Evolutionary conservation across 495 filamentous ascomycete species (phyloP).

Genomic region (Xylaria acuta): DNA sequence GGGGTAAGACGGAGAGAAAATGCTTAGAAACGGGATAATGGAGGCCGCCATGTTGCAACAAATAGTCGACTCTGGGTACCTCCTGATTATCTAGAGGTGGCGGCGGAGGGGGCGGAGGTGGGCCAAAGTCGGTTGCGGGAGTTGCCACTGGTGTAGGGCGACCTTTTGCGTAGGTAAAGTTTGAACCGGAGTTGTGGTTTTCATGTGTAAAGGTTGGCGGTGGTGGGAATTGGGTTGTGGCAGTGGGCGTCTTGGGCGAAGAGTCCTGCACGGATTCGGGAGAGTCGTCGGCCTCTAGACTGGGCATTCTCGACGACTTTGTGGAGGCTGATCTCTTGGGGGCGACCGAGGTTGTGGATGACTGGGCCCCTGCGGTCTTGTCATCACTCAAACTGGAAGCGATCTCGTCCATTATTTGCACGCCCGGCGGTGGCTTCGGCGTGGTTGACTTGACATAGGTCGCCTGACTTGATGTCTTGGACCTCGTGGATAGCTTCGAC

Average conservation of each 20-base stretch:
- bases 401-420: constrained; percentile 28
- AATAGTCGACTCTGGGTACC: constrained; percentile 82
- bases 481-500: constrained; percentile 55
- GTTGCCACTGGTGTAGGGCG: constrained; percentile 47
- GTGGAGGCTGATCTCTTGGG: constrained; percentile 60
- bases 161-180: constrained; percentile 36
- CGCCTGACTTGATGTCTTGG: constrained; percentile 54
- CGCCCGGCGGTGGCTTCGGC: constrained; percentile 32
- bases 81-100: constrained; percentile 68
- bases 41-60: constrained; percentile 85
- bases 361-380: constrained; percentile 34
- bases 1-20: constrained; percentile 63
- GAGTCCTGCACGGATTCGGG: constrained; percentile 58
- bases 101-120: constrained; percentile 79
- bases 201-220: constrained; percentile 42
- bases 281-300: constrained; percentile 49
- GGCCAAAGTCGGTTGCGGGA: constrained; percentile 52
- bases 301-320: constrained; percentile 44
- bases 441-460: constrained; percentile 44
- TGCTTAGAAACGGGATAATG: constrained; percentile 67
- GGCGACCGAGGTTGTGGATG: constrained; percentile 66
- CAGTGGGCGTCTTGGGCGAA: constrained; percentile 64
- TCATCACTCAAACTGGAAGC: constrained; percentile 57
- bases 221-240: constrained; percentile 57
- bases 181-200: constrained; percentile 33